phyloP scores from a whole-genome alignment of 352 stramenopile genomes.

The Globisporangium yorkense region DNA sequence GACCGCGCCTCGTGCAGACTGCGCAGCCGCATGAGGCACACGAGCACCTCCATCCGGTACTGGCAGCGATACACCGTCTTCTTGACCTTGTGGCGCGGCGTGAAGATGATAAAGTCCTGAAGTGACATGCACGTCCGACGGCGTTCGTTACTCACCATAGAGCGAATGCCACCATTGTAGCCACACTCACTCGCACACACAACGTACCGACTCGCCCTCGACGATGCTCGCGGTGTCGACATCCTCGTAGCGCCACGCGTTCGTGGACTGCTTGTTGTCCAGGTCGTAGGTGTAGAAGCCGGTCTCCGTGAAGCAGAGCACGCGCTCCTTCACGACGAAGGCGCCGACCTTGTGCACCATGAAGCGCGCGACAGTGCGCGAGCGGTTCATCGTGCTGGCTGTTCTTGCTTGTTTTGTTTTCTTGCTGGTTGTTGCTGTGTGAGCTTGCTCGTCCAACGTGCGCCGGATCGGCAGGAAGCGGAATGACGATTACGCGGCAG shows the following conservation, averaged over 20 bases:
- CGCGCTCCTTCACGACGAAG: conserved; percentile 81
- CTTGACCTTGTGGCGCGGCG: conserved; percentile 71
- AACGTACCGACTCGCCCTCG: conserved; percentile 55
- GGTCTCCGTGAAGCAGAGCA: conserved; percentile 72
- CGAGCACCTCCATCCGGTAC: conserved; percentile 79
- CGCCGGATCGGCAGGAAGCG: neutral
- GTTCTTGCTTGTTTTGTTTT: neutral
- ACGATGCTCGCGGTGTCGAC: conserved; percentile 53
- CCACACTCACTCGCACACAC: neutral
- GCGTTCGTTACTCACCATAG: too few species aligned
- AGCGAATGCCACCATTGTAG: too few species aligned
- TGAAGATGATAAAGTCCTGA: conserved; percentile 68
- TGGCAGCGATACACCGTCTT: conserved; percentile 77
- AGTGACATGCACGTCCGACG: neutral
- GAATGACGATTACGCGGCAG: neutral
- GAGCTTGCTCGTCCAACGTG: too few species aligned
- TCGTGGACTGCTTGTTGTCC: conserved; percentile 68
- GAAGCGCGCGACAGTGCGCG: conserved; percentile 62
- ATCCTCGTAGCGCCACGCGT: conserved; percentile 79
- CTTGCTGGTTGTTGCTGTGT: neutral
- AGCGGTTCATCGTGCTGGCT: conserved; percentile 33
- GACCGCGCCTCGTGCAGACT: conserved; percentile 51
- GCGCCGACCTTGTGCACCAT: conserved; percentile 83
- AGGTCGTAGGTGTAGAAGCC: conserved; percentile 68
- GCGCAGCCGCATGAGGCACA: conserved; percentile 70